Base-by-base conservation (phyloP, 768 basidiomycete species). In the Roridomyces roridus region DNA sequence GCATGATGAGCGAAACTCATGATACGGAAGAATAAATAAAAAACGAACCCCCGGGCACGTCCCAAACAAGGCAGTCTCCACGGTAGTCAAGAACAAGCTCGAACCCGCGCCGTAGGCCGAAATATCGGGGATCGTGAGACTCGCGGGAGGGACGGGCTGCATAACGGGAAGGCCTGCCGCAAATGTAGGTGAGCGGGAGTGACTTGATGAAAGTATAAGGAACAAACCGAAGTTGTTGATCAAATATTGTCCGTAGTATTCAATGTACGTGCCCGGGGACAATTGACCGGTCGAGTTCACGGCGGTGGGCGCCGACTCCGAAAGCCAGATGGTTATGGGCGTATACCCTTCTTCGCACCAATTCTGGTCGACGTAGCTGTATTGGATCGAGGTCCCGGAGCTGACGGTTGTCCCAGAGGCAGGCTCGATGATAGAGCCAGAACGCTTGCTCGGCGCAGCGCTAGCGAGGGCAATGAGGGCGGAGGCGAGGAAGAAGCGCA, bases 341-440 rank as follows among this genome's bases (percentile, higher is more conserved):
- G 55, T 49, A 24, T 56, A 56, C 12, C 55, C 55, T 31, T 25
- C 46, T 23, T 56, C 37, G 41, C 55, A 56, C 46, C 41, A 43
- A 18, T 56, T 56, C 6, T n/a, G 18, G n/a, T 56, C 42, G 41
- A 9, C 25, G n/a, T 56, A 56, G 20, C 17, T 49, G 42, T 48
- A 56, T 5, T 46, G 24, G 24, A 49, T 49, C n/a, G 42, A 35
- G 6, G 15, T 31, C 20, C 55, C 55, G 12, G 47, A 49, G 41
- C 12, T 44, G 42, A 56, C 39, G 18, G 40, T 17, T 14, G 47
- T 48, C n/a, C 42, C 34, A 10, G 31, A 15, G 5, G 23, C 8
- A 10, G 55, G 55, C 24, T 24, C 41, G 11, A 42, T 28, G 25
- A 53, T 46, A 8, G 36, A 6, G 9, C 50, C 50, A 10, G 40